Conservation (phyloP, 805 yeast species). For the Millerozyma miso region DNA sequence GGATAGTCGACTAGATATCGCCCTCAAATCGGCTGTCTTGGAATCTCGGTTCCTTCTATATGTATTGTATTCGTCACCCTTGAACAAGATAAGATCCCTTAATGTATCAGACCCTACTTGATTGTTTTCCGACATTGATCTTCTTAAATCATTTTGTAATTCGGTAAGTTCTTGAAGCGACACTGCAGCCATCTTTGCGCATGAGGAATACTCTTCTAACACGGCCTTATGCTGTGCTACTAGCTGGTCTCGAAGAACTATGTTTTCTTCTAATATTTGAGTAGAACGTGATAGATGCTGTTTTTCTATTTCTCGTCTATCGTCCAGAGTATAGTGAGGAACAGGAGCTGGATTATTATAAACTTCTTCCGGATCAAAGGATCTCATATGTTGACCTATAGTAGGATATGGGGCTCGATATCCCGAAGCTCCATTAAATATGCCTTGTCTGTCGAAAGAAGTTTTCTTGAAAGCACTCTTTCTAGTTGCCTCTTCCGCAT, state of each 20-base stretch:
- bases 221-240: background rate
- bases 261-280: background rate
- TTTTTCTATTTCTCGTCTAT: background rate
- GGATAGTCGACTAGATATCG: background rate
- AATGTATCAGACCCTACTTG: background rate
- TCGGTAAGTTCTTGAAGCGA: background rate
- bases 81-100: background rate
- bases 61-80: constrained; percentile 1
- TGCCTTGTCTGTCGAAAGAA: constrained; percentile 14
- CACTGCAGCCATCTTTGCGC: background rate
- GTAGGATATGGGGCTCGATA: background rate
- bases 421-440: background rate
- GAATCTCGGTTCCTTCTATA: background rate
- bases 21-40: background rate
- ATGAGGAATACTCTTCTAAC: background rate
- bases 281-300: background rate
- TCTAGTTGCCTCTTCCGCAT: constrained; percentile 26
- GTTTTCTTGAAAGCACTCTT: constrained; percentile 20
- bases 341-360: constrained; percentile 29
- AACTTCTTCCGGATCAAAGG: background rate
- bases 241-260: background rate
- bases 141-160: background rate
- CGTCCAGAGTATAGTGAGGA: constrained; percentile 13
- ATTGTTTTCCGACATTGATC: background rate
- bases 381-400: background rate